Base-by-base conservation (phyloP, 306 rosid genomes). In the Vigna unguiculata region DNA sequence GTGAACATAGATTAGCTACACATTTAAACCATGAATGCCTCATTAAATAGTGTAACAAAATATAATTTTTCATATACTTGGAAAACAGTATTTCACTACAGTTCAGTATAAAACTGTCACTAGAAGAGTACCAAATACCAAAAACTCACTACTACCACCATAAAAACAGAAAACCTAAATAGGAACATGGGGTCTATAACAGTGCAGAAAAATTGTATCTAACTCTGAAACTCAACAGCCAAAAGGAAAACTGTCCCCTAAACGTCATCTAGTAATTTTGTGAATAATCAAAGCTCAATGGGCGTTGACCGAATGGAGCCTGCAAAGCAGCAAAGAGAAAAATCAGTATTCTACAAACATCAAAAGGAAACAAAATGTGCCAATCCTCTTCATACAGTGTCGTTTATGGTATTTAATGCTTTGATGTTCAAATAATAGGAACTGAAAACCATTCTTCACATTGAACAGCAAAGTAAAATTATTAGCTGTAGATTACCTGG, bases 291-390 rank as follows among this genome's bases (percentile, higher is more conserved):
- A 88, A 90, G 80, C 91, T 90, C 83, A 91, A 80, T 19, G 97
- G 90, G 71, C 87, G 97, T 82, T 89, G 95, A 68, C 90, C 87
- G 80, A 90, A 88, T 74, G 97, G 97, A 83, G 85, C 91, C 95
- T 91, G 93, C 87, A 85, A 64, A 34, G 48, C 76, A 61, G 58
- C 68, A 41, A 12, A 19, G 22, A 9, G 8, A 24, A 20, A 7
- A 46, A 64, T 38, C n/a, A 38, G 4, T 40, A 41, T 65, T 40
- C 34, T 21, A 17, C 53, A 65, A 10, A 36, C 20, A 9, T 63
- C 28, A 17, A 61, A 40, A 52, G 9, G 24, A 36, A 19, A 24
- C 48, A 59, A 28, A 0, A 47, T 48, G 38, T 52, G 40, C 40
- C 43, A 45, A 72, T 43, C 74, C 61, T 41, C 11, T 10, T 1